Percentiles rank a stretch among this genome's conserved stretches.
Conservation (phyloP, 2,329 filamentous ascomycete species). For the Neofusicoccum sp. region DNA sequence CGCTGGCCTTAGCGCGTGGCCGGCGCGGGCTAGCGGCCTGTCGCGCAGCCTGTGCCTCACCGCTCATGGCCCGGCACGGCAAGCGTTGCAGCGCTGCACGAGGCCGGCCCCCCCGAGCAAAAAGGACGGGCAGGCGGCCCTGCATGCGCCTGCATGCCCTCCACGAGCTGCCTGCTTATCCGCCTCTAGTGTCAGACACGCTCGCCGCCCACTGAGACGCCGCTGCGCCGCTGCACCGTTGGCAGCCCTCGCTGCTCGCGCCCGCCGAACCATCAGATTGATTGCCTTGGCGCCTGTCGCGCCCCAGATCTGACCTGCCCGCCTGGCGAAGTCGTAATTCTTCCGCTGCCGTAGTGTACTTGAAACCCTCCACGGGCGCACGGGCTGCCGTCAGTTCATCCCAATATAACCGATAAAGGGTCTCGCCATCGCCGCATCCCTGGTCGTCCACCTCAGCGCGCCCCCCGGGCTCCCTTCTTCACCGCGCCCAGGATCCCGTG, state of each 20-base stretch:
- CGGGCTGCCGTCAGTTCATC: constrained; percentile 19
- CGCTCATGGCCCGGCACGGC: constrained; percentile 3
- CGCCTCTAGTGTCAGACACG: no score
- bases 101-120: neutral
- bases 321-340: constrained; percentile 10
- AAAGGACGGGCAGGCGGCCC: neutral
- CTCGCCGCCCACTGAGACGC: neutral
- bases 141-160: constrained; percentile 1
- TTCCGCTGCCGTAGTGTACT: constrained; percentile 13
- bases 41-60: neutral
- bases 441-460: neutral
- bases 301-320: constrained; percentile 14
- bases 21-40: neutral
- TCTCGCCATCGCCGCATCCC: constrained; percentile 14
- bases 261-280: constrained; percentile 14
- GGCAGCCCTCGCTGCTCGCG: neutral
- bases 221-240: neutral
- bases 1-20: neutral
- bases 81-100: constrained; percentile 4
- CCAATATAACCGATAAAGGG: constrained; percentile 19
- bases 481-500: neutral
- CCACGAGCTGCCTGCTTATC: constrained; percentile 7
- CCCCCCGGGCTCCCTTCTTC: constrained; percentile 15
- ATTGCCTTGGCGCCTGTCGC: constrained; percentile 10
- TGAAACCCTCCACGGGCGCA: constrained; percentile 17